Evolutionary conservation across 352 stramenopile genomes (phyloP), one percentile per base, ranked within the genome.

Genomic region (Globisporangium acanthophoron): DNA sequence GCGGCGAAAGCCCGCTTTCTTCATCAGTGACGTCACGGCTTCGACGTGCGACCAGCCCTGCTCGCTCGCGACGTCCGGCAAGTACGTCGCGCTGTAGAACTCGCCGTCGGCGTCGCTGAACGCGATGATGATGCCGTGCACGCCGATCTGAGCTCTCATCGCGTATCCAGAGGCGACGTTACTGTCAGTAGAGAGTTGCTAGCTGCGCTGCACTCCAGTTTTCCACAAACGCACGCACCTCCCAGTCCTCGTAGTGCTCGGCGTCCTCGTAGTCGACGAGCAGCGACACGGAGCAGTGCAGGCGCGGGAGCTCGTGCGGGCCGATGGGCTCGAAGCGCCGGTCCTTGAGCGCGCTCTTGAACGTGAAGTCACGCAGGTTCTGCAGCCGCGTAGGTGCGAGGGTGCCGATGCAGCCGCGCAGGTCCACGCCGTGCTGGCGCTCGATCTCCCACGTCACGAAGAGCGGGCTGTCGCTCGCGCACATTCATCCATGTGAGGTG

Each of bases 401-500:
- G 40, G 83, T 93, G 50, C 83, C 83, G 59, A 93, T 93, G 65
- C 83, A 93, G 53, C 83, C 83, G 37, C 83, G 83, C 51, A 93
- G 54, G 8, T 72, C 65, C 35, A 66, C 66, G 18, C 71, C 73
- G 48, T 70, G 67, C 15, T 74, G 52, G 41, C 73, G 62, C 60
- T 92, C 83, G 54, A 83, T 87, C 70, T 93, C 83, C 83, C 83
- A 93, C 54, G 83, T 93, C 67, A 93, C 83, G 58, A 93, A 93
- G 41, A 93, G 66, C 56, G 83, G 83, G 51, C 81, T 91, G 41
- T 15, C 24, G 18, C 21, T 27, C 9, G 18, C 35, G 35, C 5
- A 29, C 18, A 58, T 27, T 27, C 24, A 27, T 27, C 24, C 24
- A 27, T 27, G 24, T 27, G 24, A 27, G 24, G 24, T 27, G 1